phyloP scores from a whole-genome alignment of 108 stramenopile species.

The Nitzschia palea region DNA sequence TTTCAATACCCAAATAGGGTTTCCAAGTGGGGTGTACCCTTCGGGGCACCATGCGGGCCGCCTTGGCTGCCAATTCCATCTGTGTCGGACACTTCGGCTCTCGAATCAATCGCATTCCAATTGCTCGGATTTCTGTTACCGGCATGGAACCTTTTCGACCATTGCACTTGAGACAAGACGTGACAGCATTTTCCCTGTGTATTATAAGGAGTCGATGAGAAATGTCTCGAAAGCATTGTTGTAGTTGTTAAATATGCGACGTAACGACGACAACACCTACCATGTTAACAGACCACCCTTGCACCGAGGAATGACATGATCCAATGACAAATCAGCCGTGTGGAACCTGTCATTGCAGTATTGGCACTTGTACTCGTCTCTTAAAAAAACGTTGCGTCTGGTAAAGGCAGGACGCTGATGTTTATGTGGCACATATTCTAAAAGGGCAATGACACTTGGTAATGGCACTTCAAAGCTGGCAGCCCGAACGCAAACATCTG shows the following conservation, averaged over 20 bases:
- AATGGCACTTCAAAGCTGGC: conserved; percentile 71
- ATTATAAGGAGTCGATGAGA: neutral
- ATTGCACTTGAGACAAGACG: conserved; percentile 78
- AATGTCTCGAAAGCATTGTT: no score
- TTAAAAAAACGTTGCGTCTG: conserved; percentile 80
- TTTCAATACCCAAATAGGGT: conserved; percentile 60
- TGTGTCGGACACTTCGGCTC: conserved; percentile 57
- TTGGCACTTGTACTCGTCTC: conserved; percentile 85
- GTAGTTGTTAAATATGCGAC: neutral
- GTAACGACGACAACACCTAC: conserved; percentile 29
- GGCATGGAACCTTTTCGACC: conserved; percentile 71
- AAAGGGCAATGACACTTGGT: conserved; percentile 77
- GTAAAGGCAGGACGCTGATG: conserved; percentile 72
- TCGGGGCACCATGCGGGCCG: conserved; percentile 71
- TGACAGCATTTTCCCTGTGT: conserved; percentile 75
- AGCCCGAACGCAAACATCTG: conserved; percentile 69
- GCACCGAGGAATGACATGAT: conserved; percentile 79
- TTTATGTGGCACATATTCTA: conserved; percentile 62
- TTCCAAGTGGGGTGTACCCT: conserved; percentile 81
- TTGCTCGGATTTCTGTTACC: conserved; percentile 36
- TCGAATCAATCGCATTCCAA: conserved; percentile 67
- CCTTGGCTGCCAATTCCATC: conserved; percentile 61
- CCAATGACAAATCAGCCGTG: conserved; percentile 73
- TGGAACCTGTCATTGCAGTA: conserved; percentile 71
- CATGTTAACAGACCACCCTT: conserved; percentile 69